Conservation (phyloP, 2,329 filamentous ascomycete genomes). For the Paradendryphiella salina region DNA sequence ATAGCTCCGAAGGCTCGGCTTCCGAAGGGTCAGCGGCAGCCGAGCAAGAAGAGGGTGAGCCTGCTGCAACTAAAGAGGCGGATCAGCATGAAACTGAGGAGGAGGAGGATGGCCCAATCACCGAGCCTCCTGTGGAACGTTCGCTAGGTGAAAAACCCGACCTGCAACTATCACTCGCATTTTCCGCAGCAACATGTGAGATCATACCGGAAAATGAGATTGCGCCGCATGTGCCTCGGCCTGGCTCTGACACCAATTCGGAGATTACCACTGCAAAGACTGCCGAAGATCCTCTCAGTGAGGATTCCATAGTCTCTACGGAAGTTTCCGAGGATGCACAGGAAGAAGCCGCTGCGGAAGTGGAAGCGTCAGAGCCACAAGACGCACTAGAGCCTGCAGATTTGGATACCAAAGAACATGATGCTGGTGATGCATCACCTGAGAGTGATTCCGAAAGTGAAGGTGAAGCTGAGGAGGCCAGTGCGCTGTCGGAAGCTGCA, state of each 20-base stretch:
- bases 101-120: not conserved
- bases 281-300: not conserved
- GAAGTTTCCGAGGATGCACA: conserved; percentile 4
- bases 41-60: conserved; percentile 1
- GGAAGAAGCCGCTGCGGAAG: conserved; percentile 4
- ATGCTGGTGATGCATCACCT: not conserved
- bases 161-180: conserved; percentile 1
- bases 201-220: conserved; percentile 1
- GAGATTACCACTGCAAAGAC: not conserved
- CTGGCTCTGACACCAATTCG: not conserved
- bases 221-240: not conserved
- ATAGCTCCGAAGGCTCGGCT: conserved; percentile 1
- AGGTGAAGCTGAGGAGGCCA: not conserved
- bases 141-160: not conserved
- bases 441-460: conserved; percentile 1
- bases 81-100: not conserved
- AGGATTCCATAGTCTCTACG: conserved; percentile 3
- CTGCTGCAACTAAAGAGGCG: conserved; percentile 1
- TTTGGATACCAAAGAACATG: not conserved
- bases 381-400: conserved; percentile 2
- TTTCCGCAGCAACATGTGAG: conserved; percentile 3
- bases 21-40: conserved; percentile 1
- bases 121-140: conserved; percentile 4
- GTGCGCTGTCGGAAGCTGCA: not conserved
- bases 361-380: conserved; percentile 3